Evolutionary conservation across 225 moss, liverwort and hornwort species (phyloP), one percentile per base, ranked within the genome.

Genomic region (Physcomitrellopsis africana): DNA sequence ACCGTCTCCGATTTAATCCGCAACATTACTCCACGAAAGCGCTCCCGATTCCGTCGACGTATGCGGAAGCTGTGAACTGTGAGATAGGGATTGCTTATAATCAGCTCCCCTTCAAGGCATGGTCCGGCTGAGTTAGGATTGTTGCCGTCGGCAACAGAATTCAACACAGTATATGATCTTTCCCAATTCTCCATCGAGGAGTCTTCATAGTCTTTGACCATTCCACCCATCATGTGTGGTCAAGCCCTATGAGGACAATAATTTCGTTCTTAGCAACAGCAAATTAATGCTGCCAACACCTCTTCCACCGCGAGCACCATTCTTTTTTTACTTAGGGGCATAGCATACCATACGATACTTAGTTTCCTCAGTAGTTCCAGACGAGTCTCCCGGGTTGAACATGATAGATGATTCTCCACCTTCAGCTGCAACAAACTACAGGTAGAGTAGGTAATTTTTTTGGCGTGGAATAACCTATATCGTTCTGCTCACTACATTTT

Each of bases 131-230:
- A 77, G 58, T 59, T 22, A 19, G 14, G 26, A 46, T 66, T 64
- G 37, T 16, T 32, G 52, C 42, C 49, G 7, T 11, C 49, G 49
- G 8, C 53, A 10, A 58, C 10, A 19, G 67, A 24, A 37, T 16
- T 51, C 46, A 70, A 54, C 12, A 64, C 18, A 55, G 12, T 45
- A 68, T 55, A 11, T 55, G 68, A 65, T 78, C 55, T 72, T 73
- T 82, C 75, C 76, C 29, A 73, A 77, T 77, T 72, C 37, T 65
- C 79, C 76, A 82, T 82, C 82, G 72, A 78, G 86, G 83, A 86
- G 81, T 63, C 72, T 45, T 86, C 86, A 86, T 86, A 86, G 86
- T 43, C 78, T 73, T 86, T 86, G 86, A 86, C 83, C 86, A 86
- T 78, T 59, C 64, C 72, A 10, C 65, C 81, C 83, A 78, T 78